Evolutionary conservation across 805 yeast species (phyloP), one percentile per base, ranked within the genome.

Genomic region (Vanderwaltozyma polyspora): DNA sequence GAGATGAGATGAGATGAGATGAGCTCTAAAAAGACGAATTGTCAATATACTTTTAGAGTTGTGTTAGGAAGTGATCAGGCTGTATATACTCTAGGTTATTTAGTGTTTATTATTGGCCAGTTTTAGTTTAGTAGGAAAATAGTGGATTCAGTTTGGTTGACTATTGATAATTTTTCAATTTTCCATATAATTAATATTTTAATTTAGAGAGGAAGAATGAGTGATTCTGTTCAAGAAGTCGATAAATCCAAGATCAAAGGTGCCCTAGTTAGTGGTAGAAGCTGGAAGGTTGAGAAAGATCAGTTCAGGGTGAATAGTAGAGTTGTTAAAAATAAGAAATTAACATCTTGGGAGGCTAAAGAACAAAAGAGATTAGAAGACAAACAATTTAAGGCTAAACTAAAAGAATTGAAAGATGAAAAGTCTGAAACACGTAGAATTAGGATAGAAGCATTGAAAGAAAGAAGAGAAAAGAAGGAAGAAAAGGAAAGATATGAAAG

Each of bases 401-500:
- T 87, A 37, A 70, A 72, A 52, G 84, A 73, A 39, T 59, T 89
- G 51, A 81, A 81, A 59, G 79, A 77, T 19, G 96, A 85, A 46
- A 85, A 86, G 58, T 76, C 72, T 44, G 66, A 67, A 13, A 74
- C 62, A 37, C 74, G 68, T 49, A 65, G 69, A 43, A 68, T 62
- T 18, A 68, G 69, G 42, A 60, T 76, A 30, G 70, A 69, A 18
- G 73, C 67, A 16, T 54, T 76, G 34, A 83, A 78, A 63, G 83
- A 79, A 45, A 77, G 82, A 59, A 72, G 80, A 52, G 86, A 77
- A 47, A 72, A 74, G 57, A 80, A 79, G 66, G 95, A 72, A 38
- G 98, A 89, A 59, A 75, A 74, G 59, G 96, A 89, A 56, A 73
- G 98, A 49, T 83, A 77, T 52, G 94, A 81, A 51, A 67, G 67